phyloP scores from a whole-genome alignment of 2,329 filamentous ascomycete species.

The Stagonosporopsis vannaccii region DNA sequence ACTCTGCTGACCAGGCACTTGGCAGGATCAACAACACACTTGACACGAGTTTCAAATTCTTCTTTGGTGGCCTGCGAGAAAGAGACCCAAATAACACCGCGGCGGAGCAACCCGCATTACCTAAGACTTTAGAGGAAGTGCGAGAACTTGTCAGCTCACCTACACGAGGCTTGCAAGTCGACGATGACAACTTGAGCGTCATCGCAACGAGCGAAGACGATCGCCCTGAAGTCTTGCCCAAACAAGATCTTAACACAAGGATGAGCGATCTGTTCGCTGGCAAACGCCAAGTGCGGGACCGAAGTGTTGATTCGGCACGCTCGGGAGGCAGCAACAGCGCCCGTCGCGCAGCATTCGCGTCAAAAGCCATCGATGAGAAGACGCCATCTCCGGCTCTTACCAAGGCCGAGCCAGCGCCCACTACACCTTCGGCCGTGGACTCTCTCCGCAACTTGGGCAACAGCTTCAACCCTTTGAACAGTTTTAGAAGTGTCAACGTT shows the following conservation, averaged over 20 bases:
- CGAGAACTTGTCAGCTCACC: constrained; percentile 84
- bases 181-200: constrained; percentile 60
- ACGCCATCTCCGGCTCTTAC: constrained; percentile 25
- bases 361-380: constrained; percentile 37
- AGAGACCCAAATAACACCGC: constrained; percentile 51
- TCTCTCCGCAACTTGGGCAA: constrained; percentile 83
- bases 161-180: constrained; percentile 52
- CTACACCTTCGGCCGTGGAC: constrained; percentile 71
- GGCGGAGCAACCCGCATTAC: constrained; percentile 63
- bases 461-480: constrained; percentile 81
- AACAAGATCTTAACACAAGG: constrained; percentile 60
- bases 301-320: constrained; percentile 75
- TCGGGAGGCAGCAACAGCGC: constrained; percentile 69
- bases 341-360: constrained; percentile 62
- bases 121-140: constrained; percentile 92
- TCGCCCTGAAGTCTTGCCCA: constrained; percentile 32
- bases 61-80: constrained; percentile 87
- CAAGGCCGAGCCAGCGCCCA: constrained; percentile 38
- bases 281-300: constrained; percentile 69
- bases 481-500: constrained; percentile 75
- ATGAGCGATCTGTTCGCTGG: constrained; percentile 76
- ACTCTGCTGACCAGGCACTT: constrained; percentile 87
- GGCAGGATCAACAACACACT: constrained; percentile 91
- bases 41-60: constrained; percentile 91
- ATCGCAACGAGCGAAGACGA: constrained; percentile 61